Base-by-base conservation (phyloP, 331 rosid species). In the Erythrophleum ivorense region DNA sequence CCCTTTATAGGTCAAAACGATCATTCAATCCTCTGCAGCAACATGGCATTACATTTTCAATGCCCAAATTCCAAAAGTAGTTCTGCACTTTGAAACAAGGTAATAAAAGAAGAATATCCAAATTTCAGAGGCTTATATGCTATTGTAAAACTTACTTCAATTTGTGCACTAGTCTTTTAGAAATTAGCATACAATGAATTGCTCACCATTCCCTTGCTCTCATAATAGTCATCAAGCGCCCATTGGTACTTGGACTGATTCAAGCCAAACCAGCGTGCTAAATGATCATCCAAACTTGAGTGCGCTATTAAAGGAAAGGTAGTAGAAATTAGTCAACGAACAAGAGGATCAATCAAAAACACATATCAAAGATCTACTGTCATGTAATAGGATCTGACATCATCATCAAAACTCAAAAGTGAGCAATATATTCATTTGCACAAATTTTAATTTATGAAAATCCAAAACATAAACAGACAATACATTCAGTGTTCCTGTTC, bases 211-310 rank as follows among this genome's bases (percentile, higher is more conserved):
- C 95, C 99, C 87, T 94, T 97, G 89, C 82, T 94, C 89, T 97
- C 98, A 49, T 90, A 94, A 83, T 92, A 97, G 77, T 97, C 98
- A 86, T 97, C 97, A 49, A 97, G 90, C 45, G 99, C 99, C 99
- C 99, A 97, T 77, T 97, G 99, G 81, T 97, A 97, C 87, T 92
- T 97, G 14, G 99, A 97, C 86, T 97, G 99, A 82, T 97, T 92
- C 85, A 97, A 84, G 74, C 99, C 99, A 84, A 97, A 92, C 99
- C 99, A 97, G 48, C 98, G 97, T 11, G 98, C 97, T 88, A 97
- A 84, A 84, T 94, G 97, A 70, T 92, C 98, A 80, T 97, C 99
- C 89, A 97, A 89, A 86, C 90, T 97, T 14, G 98, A 97, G 85
- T 97, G 98, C 16, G 91, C 99, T 97, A 92, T 78, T 77, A 77